Evolutionary conservation across 1,139 yeast species (phyloP), one percentile per base, ranked within the genome.

Genomic region (Sugiyamaella sp.): DNA sequence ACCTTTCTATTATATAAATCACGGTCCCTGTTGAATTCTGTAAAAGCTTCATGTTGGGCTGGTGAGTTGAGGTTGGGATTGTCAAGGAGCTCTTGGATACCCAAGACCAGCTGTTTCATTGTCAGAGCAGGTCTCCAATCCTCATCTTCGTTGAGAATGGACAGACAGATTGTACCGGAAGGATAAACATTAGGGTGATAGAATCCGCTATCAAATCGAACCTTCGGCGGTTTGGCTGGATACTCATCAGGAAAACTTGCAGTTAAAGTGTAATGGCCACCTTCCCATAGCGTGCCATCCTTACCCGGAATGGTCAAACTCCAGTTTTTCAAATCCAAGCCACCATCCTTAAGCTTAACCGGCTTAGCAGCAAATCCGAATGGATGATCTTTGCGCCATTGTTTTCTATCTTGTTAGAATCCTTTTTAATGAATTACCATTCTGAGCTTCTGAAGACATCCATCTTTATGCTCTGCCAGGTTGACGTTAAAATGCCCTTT

Each of bases 61-160:
- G 99, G 99, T 0, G 97, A 89, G 57, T 86, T 85, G 27, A 96
- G 95, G 67, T 95, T 95, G 32, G 99, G 99, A 27, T 84, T 80
- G 65, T 87, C 89, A 60, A 95, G 77, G 55, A 95, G 77, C 69
- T 91, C 97, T 71, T 95, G 99, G 52, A 95, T 85, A 8, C 99
- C 99, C 60, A 90, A 74, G 2, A 88, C 84, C 56, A 95, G 86
- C 68, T 93, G 97, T 67, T 89, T 90, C 64, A 95, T 74, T 14
- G 97, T 89, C 60, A 93, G 86, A 8, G 97, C 97, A 1, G 99
- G 99, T 67, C 96, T 82, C 99, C 99, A 95, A 69, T 89, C 99
- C 70, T 91, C 96, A 51, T 86, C 95, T 70, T 93, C 99, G 69
- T 93, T 95, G 68, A 93, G 77, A 57, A 95, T 93, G 52, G 95